These are phyloP conservation scores for Phytophthora meadii DNA, from an alignment of 352 stramenopile species.

Conservation along the genomic window DNA sequence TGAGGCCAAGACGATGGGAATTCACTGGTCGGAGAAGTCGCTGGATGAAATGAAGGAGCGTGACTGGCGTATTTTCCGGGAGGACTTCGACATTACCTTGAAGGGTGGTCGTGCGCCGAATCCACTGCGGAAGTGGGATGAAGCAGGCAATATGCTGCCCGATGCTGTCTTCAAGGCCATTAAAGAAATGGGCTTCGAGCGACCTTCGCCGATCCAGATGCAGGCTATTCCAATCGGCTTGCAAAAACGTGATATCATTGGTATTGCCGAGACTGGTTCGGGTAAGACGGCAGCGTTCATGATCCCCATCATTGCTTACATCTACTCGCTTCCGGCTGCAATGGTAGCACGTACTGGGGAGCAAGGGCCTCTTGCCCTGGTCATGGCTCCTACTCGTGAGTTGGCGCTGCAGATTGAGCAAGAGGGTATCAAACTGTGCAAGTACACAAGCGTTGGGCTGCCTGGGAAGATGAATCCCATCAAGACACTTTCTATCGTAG, in stretches of 20 bases:
- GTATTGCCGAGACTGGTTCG: constrained; percentile 98
- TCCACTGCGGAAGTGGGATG: constrained; percentile 94
- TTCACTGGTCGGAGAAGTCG: constrained; percentile 95
- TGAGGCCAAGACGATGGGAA: constrained; percentile 78
- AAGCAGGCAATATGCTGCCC: constrained; percentile 68
- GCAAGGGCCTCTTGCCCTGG: constrained; percentile 95
- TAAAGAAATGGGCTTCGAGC: constrained; percentile 93
- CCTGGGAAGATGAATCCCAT: constrained; percentile 69
- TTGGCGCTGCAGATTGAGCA: constrained; percentile 98
- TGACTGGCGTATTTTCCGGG: constrained; percentile 99
- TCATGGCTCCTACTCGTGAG: constrained; percentile 99
- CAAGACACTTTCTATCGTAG: constrained; percentile 91
- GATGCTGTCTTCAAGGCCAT: constrained; percentile 90
- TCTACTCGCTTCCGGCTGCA: constrained; percentile 90
- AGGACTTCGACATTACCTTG: constrained; percentile 99
- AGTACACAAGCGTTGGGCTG: constrained; percentile 82
- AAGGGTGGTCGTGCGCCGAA: constrained; percentile 89
- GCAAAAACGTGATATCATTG: constrained; percentile 97
- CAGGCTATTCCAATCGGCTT: constrained; percentile 98
- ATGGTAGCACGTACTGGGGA: constrained; percentile 91
- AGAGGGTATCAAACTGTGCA: constrained; percentile 93
- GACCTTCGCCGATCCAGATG: constrained; percentile 98
- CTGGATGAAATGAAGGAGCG: constrained; percentile 95
- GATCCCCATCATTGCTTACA: constrained; percentile 97
- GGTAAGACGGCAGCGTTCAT: constrained; percentile 99